Conservation (phyloP, 2,329 filamentous ascomycete species). For the Penicillium sp. region DNA sequence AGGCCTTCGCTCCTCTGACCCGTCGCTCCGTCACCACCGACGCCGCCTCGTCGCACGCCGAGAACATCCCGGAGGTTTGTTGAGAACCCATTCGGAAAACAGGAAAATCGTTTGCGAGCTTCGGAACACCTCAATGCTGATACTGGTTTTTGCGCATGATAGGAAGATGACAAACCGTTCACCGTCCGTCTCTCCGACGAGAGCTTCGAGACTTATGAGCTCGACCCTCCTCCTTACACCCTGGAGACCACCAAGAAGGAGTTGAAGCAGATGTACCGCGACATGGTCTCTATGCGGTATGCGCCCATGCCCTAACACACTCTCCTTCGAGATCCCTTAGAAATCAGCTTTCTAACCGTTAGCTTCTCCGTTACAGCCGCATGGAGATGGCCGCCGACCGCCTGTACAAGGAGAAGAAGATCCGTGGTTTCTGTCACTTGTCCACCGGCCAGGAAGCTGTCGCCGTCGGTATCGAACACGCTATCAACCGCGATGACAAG, state of each 20-base stretch:
- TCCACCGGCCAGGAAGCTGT: conserved; percentile 98
- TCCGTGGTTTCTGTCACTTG: conserved; percentile 98
- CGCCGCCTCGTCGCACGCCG: conserved; percentile 86
- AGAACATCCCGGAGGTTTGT: conserved; percentile 71
- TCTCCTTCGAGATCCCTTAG: neutral
- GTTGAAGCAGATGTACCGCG: conserved; percentile 97
- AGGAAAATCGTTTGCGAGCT: conserved; percentile 42
- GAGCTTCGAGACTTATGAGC: conserved; percentile 99
- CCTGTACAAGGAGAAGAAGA: conserved; percentile 99
- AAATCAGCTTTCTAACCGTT: conserved; percentile 11
- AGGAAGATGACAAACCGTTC: conserved; percentile 95
- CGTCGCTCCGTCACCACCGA: conserved; percentile 88
- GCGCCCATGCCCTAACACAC: conserved; percentile 30
- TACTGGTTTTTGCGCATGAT: conserved; percentile 20
- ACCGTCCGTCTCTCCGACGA: conserved; percentile 91
- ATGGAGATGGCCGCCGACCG: conserved; percentile 99
- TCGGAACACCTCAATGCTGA: conserved; percentile 24
- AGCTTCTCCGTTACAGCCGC: conserved; percentile 62
- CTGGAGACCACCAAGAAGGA: conserved; percentile 95
- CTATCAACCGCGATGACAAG: conserved; percentile 87
- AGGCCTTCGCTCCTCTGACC: conserved; percentile 50
- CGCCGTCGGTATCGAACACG: conserved; percentile 94
- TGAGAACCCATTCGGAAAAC: conserved; percentile 45
- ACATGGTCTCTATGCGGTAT: conserved; percentile 94
- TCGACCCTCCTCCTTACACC: conserved; percentile 93